Conservation (phyloP, 768 basidiomycete genomes). For the Naganishia antarctica region DNA sequence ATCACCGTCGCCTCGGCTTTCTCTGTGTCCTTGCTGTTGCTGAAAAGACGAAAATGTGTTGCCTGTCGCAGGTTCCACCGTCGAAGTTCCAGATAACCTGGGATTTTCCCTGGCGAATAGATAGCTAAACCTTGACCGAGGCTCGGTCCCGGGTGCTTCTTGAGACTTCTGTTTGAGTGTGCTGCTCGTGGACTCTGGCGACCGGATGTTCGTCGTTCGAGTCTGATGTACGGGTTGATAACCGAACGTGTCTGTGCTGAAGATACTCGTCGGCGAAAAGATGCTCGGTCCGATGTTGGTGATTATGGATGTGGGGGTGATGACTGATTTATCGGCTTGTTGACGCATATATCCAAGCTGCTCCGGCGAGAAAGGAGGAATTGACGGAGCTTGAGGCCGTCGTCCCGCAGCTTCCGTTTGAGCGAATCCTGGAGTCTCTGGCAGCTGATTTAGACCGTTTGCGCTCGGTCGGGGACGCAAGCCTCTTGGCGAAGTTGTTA, state of each 20-base stretch:
- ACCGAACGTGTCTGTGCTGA: conserved; percentile 15
- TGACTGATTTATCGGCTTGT: background rate
- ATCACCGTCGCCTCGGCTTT: no score
- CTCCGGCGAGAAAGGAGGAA: background rate
- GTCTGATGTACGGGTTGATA: background rate
- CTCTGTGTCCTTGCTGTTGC: background rate
- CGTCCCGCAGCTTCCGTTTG: background rate
- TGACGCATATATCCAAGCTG: background rate
- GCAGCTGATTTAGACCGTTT: background rate
- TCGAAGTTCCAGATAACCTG: background rate
- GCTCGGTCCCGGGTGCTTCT: no score
- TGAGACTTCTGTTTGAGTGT: no score
- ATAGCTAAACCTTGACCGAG: conserved; percentile 3
- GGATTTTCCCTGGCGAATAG: background rate
- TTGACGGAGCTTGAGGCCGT: background rate
- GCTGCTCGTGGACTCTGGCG: background rate
- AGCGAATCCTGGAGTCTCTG: background rate
- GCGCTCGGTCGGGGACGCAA: conserved; percentile 2
- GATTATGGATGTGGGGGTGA: background rate
- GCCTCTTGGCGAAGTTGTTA: background rate
- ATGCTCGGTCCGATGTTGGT: background rate
- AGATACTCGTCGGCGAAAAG: conserved; percentile 11
- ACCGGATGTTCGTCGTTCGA: background rate
- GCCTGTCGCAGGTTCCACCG: background rate
- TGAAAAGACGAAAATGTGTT: conserved; percentile 5